Base-by-base conservation (phyloP, 257 asterid genomes). In the Capsicum pubescens region DNA sequence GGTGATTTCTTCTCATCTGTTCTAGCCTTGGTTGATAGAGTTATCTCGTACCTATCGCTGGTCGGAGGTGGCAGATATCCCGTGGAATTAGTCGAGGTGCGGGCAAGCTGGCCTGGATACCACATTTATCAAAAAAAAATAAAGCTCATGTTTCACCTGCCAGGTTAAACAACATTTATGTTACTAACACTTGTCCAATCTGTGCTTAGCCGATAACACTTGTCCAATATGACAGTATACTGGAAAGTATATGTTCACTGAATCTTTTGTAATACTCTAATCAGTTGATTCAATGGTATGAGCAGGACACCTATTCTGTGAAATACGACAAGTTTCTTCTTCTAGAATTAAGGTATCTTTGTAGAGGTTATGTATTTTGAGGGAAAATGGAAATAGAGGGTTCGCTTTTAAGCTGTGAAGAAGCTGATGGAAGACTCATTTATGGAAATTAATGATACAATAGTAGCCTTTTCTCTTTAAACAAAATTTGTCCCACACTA, bases 391-490 rank as follows among this genome's bases (percentile, higher is more conserved):
- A 26, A 42, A 39, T 15, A 4, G 7, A 36, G 32, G 14, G 3
- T 16, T 69, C 55, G 16, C 58, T 48, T 68, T 48, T 5, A 72
- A 72, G 42, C 80, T 72, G 19, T 48, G 56, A 72, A 72, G 60
- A 48, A 48, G 42, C 60, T 72, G 60, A 19, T 50, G 60, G 19
- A 71, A 71, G 58, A 71, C 39, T n/a, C 9, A 9, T 72, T 71
- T 48, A 72, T 48, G 60, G 60, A 72, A 72, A 11, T 48, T 59
- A 72, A 72, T 19, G 60, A 7, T 42, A 72, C 80, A 72, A 12
- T 19, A 2, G 5, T 8, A 11, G 59, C 35, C 17, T 17, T 46
- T 44, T 8, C 9, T 16, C 55, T 17, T 70, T 44, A 44, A 39
- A 16, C 8, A 39, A 69, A 69, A 70, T 17, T 9, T 44, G 35